These are phyloP conservation scores for Pythium biforme DNA, from an alignment of 352 stramenopile species.

Conservation along the genomic window DNA sequence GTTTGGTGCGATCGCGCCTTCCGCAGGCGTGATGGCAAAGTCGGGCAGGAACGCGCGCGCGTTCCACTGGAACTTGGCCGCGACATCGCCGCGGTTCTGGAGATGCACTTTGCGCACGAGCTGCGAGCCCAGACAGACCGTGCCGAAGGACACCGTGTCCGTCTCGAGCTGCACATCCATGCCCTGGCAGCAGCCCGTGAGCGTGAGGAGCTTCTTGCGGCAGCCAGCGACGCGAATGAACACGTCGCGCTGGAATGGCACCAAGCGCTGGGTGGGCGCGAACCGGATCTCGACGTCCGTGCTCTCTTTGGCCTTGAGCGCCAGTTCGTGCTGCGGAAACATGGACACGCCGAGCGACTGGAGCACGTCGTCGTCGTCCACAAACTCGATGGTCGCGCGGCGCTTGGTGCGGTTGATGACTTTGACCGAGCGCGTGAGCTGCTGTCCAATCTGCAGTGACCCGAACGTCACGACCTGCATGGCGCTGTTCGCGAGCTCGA, in stretches of 20 bases:
- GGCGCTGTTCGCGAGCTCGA: slow-evolving; percentile 88
- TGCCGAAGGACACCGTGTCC: slow-evolving; percentile 88
- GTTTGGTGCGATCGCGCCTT: slow-evolving; percentile 83
- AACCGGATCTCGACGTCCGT: slow-evolving; percentile 78
- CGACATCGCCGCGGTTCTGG: slow-evolving; percentile 90
- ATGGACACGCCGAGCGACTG: slow-evolving; percentile 54
- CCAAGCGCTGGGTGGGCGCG: slow-evolving; percentile 57
- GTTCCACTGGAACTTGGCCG: slow-evolving; percentile 89
- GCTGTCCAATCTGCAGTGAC: slow-evolving; percentile 79
- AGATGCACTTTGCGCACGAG: slow-evolving; percentile 82
- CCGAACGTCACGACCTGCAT: slow-evolving; percentile 86
- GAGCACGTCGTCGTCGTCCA: slow-evolving; percentile 40
- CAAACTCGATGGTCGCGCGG: slow-evolving; percentile 62
- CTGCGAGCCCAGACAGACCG: slow-evolving; percentile 86
- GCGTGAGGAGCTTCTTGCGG: slow-evolving; percentile 67
- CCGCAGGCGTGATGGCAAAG: slow-evolving; percentile 76
- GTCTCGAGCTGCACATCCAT: slow-evolving; percentile 89
- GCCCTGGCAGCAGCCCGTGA: slow-evolving; percentile 88
- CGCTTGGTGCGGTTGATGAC: slow-evolving; percentile 87
- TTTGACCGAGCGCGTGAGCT: slow-evolving; percentile 63
- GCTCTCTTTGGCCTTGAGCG: slow-evolving; percentile 75
- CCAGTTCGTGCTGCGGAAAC: slow-evolving; percentile 61
- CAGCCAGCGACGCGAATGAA: slow-evolving; percentile 64
- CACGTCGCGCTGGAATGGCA: slow-evolving; percentile 64
- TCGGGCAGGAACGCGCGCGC: slow-evolving; percentile 67